Evolutionary conservation across 768 basidiomycete species (phyloP).

Genomic region (Mycena alexandri): DNA sequence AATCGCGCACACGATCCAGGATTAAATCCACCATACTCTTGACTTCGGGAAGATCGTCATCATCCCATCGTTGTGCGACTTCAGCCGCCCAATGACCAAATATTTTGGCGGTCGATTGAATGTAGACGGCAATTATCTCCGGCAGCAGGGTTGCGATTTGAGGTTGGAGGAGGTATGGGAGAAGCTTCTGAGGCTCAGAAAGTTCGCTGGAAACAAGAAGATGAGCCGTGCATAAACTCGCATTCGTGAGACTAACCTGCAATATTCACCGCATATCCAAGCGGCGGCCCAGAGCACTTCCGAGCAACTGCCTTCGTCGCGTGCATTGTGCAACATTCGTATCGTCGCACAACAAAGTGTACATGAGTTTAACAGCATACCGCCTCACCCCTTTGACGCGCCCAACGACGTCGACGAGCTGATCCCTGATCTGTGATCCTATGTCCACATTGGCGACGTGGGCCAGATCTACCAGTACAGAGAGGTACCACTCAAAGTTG

Average conservation of each 20-base stretch:
- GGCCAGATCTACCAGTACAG: slow-evolving; percentile 91
- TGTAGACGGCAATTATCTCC: slow-evolving; percentile 80
- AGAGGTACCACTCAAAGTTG: slow-evolving; percentile 98
- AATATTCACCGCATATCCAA: slow-evolving; percentile 97
- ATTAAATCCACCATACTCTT: slow-evolving; percentile 74
- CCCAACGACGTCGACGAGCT: slow-evolving; percentile 88
- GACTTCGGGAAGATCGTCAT: slow-evolving; percentile 75
- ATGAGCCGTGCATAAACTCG: slow-evolving; percentile 10
- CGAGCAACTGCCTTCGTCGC: slow-evolving; percentile 79
- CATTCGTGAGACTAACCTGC: slow-evolving; percentile 68
- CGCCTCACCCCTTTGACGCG: slow-evolving; percentile 81
- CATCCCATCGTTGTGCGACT: slow-evolving; percentile 81
- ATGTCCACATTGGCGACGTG: slow-evolving; percentile 88
- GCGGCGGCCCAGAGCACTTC: slow-evolving; percentile 95
- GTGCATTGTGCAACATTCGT: slow-evolving; percentile 74
- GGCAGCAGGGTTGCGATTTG: slow-evolving; percentile 68
- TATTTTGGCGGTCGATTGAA: slow-evolving; percentile 88
- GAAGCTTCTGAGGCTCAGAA: slow-evolving; percentile 79
- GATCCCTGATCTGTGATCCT: slow-evolving; percentile 82
- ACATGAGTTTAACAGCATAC: slow-evolving; percentile 89
- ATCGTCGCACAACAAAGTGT: slow-evolving; percentile 84
- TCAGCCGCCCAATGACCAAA: slow-evolving; percentile 89
- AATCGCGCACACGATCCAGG: slow-evolving; percentile 67
- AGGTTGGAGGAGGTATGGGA: slow-evolving; percentile 77
- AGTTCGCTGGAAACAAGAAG: slow-evolving; percentile 67